phyloP scores from a whole-genome alignment of 228 moss, liverwort and hornwort species.

The Sphagnum fallax region DNA sequence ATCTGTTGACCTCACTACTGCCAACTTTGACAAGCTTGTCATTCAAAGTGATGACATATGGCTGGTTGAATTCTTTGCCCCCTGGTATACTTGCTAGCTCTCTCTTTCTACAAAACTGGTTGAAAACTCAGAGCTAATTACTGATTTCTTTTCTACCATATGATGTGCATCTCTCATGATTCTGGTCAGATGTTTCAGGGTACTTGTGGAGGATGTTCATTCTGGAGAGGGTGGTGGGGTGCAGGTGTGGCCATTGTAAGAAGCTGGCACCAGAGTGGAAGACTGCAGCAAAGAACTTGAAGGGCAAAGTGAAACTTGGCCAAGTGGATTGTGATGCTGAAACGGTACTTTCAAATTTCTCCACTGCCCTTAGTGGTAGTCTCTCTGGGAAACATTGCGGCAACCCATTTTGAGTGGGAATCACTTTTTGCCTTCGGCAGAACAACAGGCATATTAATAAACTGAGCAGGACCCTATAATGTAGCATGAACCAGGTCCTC shows the following conservation, averaged over 20 bases:
- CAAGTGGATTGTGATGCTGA: conserved; percentile 82
- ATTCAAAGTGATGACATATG: conserved; percentile 71
- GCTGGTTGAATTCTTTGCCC: conserved; percentile 98
- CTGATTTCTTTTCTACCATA: neutral
- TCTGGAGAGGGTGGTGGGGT: neutral
- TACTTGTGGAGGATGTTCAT: too few species aligned
- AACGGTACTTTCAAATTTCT: conserved; percentile 32
- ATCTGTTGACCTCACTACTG: conserved; percentile 65
- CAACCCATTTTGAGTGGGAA: too few species aligned
- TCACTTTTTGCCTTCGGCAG: too few species aligned
- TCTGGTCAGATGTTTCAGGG: too few species aligned
- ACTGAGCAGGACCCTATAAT: too few species aligned
- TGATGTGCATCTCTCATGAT: too few species aligned
- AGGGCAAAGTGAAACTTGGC: conserved; percentile 79
- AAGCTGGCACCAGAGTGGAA: conserved; percentile 96
- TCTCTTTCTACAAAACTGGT: neutral
- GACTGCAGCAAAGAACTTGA: conserved; percentile 71
- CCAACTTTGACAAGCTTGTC: conserved; percentile 80
- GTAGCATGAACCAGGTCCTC: too few species aligned
- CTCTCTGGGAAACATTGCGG: too few species aligned
- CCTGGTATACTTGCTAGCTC: conserved; percentile 47
- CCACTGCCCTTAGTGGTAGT: too few species aligned
- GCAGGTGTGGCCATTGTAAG: conserved; percentile 93
- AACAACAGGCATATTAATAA: too few species aligned
- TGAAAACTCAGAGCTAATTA: neutral